These are phyloP conservation scores for Niveomyces coronatus DNA, from an alignment of 2,329 filamentous ascomycete genomes.

Conservation along the genomic window DNA sequence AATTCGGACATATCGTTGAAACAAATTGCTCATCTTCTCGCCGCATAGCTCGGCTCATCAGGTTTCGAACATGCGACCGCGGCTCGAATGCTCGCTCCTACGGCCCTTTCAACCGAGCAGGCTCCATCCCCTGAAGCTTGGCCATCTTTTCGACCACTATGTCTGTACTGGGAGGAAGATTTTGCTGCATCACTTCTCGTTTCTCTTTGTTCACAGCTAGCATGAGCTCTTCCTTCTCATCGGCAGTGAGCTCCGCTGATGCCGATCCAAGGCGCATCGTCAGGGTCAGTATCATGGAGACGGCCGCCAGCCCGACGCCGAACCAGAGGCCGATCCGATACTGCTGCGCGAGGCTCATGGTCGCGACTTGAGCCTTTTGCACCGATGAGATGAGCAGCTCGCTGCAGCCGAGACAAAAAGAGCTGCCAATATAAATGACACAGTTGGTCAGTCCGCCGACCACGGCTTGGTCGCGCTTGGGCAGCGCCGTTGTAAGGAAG, in stretches of 20 bases:
- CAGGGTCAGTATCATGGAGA: conserved; percentile 32
- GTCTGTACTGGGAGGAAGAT: too few relatives aligned
- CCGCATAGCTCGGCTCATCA: too few relatives aligned
- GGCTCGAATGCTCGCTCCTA: too few relatives aligned
- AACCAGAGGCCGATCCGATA: conserved; percentile 51
- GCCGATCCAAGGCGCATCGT: conserved; percentile 10
- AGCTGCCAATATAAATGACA: conserved; percentile 47
- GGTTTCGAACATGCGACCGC: too few relatives aligned
- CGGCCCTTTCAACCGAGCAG: too few relatives aligned
- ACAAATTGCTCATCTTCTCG: too few relatives aligned
- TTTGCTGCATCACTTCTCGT: neutral
- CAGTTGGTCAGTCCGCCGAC: conserved; percentile 51
- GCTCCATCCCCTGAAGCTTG: too few relatives aligned
- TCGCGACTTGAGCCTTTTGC: conserved; percentile 9
- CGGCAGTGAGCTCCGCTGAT: conserved; percentile 7
- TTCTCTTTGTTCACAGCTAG: conserved; percentile 1
- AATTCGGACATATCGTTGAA: too few relatives aligned
- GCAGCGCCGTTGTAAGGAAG: conserved; percentile 50
- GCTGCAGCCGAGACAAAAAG: conserved; percentile 47
- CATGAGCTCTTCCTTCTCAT: conserved; percentile 8
- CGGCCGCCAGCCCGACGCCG: conserved; percentile 35
- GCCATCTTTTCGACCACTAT: too few relatives aligned
- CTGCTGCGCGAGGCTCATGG: conserved; percentile 25
- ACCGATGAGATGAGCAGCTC: conserved; percentile 40
- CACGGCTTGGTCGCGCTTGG: conserved; percentile 44